Evolutionary conservation across 805 yeast genomes (phyloP), one percentile per base, ranked within the genome.

Genomic region (Kodamaea fukazawae): DNA sequence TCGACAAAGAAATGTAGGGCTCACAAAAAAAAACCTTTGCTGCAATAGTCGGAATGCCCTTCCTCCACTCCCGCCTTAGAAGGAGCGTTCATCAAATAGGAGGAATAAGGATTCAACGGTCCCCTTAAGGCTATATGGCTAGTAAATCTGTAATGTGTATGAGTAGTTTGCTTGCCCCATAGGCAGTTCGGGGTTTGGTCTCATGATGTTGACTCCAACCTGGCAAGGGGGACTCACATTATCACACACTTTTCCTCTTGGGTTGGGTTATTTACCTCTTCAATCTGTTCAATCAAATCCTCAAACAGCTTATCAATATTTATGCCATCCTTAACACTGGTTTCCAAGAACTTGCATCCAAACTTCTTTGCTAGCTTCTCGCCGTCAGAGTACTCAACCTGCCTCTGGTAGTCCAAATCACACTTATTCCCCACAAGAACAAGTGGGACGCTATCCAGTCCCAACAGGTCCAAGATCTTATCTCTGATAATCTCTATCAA

Each of bases 401-500:
- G 76, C 51, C 83, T 81, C 46, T 75, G 75, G 38, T 57, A 59
- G 45, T 76, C 74, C 36, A 86, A 66, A 58, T 86, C 95, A 36
- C 76, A 65, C 61, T 86, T 86, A 61, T 86, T 86, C 10, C 93
- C 95, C 33, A 43, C 49, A 37, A 75, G 60, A 9, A 75, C 69
- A 61, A 76, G 60, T 2, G 79, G 79, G 6, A 70, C 62, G 26
- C 63, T 60, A 36, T 73, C 76, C 34, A 64, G 61, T 4, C 79
- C 79, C 22, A 76, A 70, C 12, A 81, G 75, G 53, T 87, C 88
- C 44, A 87, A 66, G 39, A 89, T 81, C 70, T 88, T 88, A 58
- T 87, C 96, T 56, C 95, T 75, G 29, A 90, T 83, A 30, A 83
- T 71, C 41, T 77, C 79, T 35, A 89, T 68, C 61, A 86, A 72